Percentiles rank a stretch among this genome's conserved stretches.
Conservation (phyloP, 139 green algal species). For the Micractinium sp. region DNA sequence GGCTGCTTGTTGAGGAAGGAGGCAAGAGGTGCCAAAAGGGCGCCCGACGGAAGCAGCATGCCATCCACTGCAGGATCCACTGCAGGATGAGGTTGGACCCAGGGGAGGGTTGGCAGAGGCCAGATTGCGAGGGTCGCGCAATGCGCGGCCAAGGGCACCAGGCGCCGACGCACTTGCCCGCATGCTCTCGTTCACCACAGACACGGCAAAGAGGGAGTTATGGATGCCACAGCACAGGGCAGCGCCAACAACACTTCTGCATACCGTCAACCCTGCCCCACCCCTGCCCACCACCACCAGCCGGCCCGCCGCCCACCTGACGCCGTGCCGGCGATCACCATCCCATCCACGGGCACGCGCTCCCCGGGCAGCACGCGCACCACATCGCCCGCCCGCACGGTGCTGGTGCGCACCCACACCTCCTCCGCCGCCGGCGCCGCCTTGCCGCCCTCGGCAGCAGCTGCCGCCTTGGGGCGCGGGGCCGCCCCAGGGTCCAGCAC, state of each 20-base stretch:
- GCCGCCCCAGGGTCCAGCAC: slow-evolving; percentile 65
- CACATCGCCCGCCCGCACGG: slow-evolving; percentile 51
- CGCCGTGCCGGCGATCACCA: slow-evolving; percentile 57
- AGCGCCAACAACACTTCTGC: neutral
- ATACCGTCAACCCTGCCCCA: neutral
- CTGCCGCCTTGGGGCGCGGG: neutral
- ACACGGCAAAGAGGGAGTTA: neutral
- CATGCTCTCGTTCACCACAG: neutral
- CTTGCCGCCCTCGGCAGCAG: neutral
- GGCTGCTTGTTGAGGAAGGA: neutral
- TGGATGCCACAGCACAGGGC: neutral
- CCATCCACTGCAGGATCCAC: slow-evolving; percentile 67
- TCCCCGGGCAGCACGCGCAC: slow-evolving; percentile 91
- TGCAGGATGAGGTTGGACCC: no score
- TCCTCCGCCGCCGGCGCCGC: slow-evolving; percentile 34
- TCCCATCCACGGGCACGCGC: slow-evolving; percentile 90
- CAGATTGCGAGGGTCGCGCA: no score
- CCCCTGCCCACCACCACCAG: neutral
- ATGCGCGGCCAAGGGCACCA: no score
- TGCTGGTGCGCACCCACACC: slow-evolving; percentile 60
- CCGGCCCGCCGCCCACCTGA: neutral
- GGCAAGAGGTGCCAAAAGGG: no score
- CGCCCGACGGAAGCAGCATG: no score
- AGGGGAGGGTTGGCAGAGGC: no score
- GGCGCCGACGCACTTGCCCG: no score